phyloP scores from a whole-genome alignment of 176 grass and related monocot species.

The Olyra latifolia region DNA sequence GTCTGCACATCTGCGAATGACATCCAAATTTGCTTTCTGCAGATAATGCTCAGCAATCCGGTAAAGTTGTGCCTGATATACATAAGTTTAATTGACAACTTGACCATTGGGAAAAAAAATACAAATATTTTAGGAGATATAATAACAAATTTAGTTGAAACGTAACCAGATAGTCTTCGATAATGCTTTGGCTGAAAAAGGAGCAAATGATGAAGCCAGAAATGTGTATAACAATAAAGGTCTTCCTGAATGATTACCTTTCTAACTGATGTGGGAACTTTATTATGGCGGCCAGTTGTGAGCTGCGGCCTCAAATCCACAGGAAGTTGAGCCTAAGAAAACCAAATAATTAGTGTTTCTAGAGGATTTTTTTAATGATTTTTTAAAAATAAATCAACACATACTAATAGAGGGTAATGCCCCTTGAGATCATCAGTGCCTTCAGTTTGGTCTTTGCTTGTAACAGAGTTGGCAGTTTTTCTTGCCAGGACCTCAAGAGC shows the following conservation, averaged over 20 bases:
- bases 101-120: slow-evolving; percentile 9
- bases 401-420: slow-evolving; percentile 74
- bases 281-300: slow-evolving; percentile 51
- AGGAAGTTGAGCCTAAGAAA: slow-evolving; percentile 76
- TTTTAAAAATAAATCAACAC: slow-evolving; percentile 29
- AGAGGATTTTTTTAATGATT: slow-evolving; percentile 28
- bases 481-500: slow-evolving; percentile 91
- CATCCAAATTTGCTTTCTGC: slow-evolving; percentile 67
- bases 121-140: neutral
- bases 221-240: slow-evolving; percentile 25
- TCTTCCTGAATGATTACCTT: slow-evolving; percentile 56
- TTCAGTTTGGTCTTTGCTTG: slow-evolving; percentile 62
- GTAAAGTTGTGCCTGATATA: slow-evolving; percentile 80
- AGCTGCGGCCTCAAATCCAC: slow-evolving; percentile 72
- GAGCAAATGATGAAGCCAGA: slow-evolving; percentile 4
- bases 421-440: slow-evolving; percentile 57
- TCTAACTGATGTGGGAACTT: slow-evolving; percentile 70
- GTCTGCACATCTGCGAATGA: slow-evolving; percentile 72
- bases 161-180: neutral
- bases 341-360: slow-evolving; percentile 38
- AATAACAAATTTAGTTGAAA: neutral
- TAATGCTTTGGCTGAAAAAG: neutral
- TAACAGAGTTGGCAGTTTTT: slow-evolving; percentile 69
- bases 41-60: slow-evolving; percentile 85
- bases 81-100: slow-evolving; percentile 37